Base-by-base conservation (phyloP, 2,329 filamentous ascomycete species). In the Simplicillium sp. region DNA sequence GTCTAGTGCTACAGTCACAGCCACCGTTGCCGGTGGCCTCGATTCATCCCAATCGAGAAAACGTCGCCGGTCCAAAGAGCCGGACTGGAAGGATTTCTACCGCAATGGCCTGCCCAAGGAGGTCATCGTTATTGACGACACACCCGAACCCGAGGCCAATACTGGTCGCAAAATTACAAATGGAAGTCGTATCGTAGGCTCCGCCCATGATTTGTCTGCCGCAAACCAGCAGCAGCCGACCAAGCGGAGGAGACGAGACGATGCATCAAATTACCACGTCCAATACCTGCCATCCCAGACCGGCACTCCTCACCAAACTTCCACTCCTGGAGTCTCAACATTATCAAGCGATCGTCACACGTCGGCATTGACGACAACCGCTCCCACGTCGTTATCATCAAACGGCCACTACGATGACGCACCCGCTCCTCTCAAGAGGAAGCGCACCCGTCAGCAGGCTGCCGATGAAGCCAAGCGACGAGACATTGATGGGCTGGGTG, bases 281-380 rank as follows among this genome's bases (percentile, higher is more conserved):
- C 78, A 59, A 50, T 76, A 78, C 34, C 84, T 82, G 59, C 62
- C 58, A 41, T 89, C 87, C 4, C 81, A 82, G 51, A 77, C 84
- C 43, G 78, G 84, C 54, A 83, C 83, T 20, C 81, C 84, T 38
- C 76, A 79, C 46, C 79, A 83, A 52, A 75, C 80, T 47, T 72
- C 75, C 36, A 77, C 78, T 12, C 75, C 76, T 12, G 80, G 77
- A 40, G 78, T 75, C 38, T 83, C 84, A 35, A 87, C 85, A 11
- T 72, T 81, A 41, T 94, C 87, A 4, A 92, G 83, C 49, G 87
- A 90, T 60, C 79, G 87, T 47, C 94, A 86, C 12, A 84, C 84
- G 28, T 92, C 87, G 13, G 75, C 77, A 34, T 69, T 89, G 43
- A 80, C 90, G 54, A 92, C 87, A 3, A 96, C 89, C 0, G 90